Percentiles rank a stretch among this genome's conserved stretches.
Conservation (phyloP, 345 rosid species). For the Brassica cretica region DNA sequence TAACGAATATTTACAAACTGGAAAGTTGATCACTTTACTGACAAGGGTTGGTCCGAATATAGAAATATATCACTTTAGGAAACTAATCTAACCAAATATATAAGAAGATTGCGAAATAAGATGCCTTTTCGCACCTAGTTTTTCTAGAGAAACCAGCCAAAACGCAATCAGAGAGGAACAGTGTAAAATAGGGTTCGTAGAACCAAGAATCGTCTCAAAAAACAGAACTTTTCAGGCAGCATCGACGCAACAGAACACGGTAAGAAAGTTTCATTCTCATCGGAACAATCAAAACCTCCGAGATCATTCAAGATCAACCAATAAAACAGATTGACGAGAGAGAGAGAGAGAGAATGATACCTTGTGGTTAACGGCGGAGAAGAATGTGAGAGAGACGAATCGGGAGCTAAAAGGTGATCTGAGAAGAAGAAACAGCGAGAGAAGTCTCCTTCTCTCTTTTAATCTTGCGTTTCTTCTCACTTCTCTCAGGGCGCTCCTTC, state of each 20-base stretch:
- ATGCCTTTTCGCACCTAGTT: neutral
- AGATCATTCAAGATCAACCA: conserved; percentile 3
- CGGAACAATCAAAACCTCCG: neutral
- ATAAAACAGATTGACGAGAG: neutral
- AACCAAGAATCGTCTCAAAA: neutral
- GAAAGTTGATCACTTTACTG: conserved; percentile 24
- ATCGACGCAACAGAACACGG: neutral
- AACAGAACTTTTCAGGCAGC: neutral
- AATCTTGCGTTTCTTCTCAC: conserved; percentile 24
- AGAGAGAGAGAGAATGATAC: conserved; percentile 31
- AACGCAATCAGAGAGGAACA: neutral
- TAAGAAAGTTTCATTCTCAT: neutral
- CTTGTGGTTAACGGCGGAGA: conserved; percentile 43
- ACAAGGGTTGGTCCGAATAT: conserved; percentile 14
- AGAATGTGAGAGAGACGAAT: conserved; percentile 26
- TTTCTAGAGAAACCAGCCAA: neutral
- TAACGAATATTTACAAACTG: conserved; percentile 29
- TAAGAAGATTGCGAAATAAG: neutral
- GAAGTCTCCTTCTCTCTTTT: neutral
- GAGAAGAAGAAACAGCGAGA: conserved; percentile 28
- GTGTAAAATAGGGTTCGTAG: neutral
- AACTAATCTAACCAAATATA: conserved; percentile 8
- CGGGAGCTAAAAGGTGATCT: neutral
- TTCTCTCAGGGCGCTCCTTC: neutral
- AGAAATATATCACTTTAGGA: conserved; percentile 16